These are phyloP conservation scores for Eucalyptus lansdowneana DNA, from an alignment of 345 rosid species.

Conservation along the genomic window DNA sequence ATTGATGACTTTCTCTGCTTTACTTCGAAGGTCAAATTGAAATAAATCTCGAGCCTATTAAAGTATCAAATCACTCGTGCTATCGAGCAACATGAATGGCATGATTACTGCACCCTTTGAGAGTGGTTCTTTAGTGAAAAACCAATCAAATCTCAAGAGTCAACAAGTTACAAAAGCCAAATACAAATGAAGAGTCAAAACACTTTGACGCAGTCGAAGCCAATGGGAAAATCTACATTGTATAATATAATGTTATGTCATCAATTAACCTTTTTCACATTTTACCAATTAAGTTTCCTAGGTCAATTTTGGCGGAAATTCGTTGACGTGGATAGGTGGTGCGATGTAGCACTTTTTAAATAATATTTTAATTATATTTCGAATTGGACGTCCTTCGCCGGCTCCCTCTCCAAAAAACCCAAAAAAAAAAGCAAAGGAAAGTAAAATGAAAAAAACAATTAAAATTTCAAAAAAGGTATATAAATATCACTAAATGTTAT, in stretches of 20 bases:
- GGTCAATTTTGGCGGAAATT: no score
- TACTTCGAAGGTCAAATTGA: not conserved
- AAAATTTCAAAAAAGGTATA: no score
- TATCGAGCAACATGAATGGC: not conserved
- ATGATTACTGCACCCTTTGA: not conserved
- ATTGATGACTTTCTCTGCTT: not conserved
- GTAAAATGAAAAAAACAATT: no score
- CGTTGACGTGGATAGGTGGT: rapidly evolving
- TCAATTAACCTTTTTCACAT: no score
- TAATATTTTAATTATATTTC: no score
- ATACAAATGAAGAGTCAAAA: not conserved
- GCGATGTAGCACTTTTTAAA: no score
- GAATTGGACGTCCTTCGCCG: no score
- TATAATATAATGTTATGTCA: not conserved
- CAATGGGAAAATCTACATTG: not conserved
- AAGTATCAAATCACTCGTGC: not conserved
- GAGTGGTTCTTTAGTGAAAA: not conserved
- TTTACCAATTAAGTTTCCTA: no score
- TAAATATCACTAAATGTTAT: no score
- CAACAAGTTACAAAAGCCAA: not conserved
- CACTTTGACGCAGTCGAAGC: not conserved
- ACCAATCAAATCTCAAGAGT: not conserved
- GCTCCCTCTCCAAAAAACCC: no score
- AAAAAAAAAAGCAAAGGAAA: no score
- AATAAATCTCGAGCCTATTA: not conserved